These are phyloP conservation scores for Monilinia fructigena DNA, from an alignment of 2,329 filamentous ascomycete genomes.

Conservation along the genomic window DNA sequence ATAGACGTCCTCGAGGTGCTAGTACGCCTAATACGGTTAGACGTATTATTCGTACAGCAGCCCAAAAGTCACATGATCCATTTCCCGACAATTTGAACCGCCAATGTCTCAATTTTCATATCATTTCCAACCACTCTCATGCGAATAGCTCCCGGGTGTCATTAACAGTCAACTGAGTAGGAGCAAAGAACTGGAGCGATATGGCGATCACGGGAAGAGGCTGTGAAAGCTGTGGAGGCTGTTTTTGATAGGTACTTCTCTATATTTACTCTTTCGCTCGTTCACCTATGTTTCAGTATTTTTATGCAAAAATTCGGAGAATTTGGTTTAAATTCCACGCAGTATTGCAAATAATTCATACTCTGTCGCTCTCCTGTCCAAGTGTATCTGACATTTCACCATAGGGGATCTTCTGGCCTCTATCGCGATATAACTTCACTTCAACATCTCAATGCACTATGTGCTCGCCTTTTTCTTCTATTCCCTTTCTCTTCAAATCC, in stretches of 20 bases:
- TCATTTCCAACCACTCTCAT: neutral
- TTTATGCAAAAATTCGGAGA: neutral
- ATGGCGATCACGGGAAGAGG: conserved; percentile 27
- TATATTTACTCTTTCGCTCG: neutral
- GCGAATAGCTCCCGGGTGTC: neutral
- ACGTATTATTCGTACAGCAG: no score
- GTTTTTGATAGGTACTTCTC: conserved; percentile 35
- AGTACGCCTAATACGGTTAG: no score
- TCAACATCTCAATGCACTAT: neutral
- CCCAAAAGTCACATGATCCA: no score
- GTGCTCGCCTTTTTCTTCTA: neutral
- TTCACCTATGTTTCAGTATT: neutral
- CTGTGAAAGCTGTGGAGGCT: conserved; percentile 34
- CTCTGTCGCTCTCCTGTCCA: neutral
- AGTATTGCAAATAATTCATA: neutral
- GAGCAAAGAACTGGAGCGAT: conserved; percentile 21
- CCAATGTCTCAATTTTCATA: neutral
- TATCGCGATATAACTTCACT: neutral
- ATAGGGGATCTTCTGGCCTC: neutral
- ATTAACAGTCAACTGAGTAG: neutral
- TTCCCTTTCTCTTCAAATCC: neutral
- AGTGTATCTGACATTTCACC: neutral
- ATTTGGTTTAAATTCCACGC: no score
- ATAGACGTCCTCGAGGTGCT: no score
- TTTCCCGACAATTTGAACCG: neutral